Evolutionary conservation across 1,284 basidiomycete species (phyloP), one percentile per base, ranked within the genome.

Genomic region (Wolfiporia cocos): DNA sequence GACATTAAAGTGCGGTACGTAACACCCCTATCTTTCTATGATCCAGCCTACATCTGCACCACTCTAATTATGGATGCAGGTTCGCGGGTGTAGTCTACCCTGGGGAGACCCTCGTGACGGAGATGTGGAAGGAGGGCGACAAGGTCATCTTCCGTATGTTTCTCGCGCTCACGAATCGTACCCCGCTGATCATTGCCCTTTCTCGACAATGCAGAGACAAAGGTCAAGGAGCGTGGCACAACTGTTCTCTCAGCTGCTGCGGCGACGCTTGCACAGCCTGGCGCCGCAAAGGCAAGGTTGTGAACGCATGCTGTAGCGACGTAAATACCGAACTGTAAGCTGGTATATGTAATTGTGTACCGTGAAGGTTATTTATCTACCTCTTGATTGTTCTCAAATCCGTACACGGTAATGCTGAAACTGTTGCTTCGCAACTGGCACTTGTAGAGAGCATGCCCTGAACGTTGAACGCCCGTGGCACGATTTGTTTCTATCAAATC

Each of bases 41-140:
- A 28, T 28, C 14, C 26, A 9, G 26, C 9, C 26, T 14, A 28
- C 9, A 28, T 7, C 26, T 9, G 26, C 26, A 9, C 7, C 9
- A 28, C 26, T 9, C 9, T 28, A 28, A 28, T n/a, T 14, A 28
- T 28, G 7, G 9, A 28, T 33, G 17, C 28, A 86, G 87, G 41
- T 93, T 95, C 63, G 78, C 84, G 0, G 90, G 89, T n/a, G 78
- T 87, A 5, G 92, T 99, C 24, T 94, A 87, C 61, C 95, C 95
- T 4, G 94, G 94, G 9, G 93, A 99, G 70, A 98, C 95, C 0
- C 74, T 96, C 35, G 71, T 92, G 15, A 96, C 92, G 0, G 81
- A 91, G 62, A 96, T 97, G 93, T 99, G 95, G 95, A 97, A 94
- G 63, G 92, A 97, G 56, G 90, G 86, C 15, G 67, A 78, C 56